Percentiles rank a stretch among this genome's conserved stretches.
These are phyloP conservation scores for Amborella trichopoda DNA, from an alignment of 164 flowering plant species.

Conservation along the genomic window DNA sequence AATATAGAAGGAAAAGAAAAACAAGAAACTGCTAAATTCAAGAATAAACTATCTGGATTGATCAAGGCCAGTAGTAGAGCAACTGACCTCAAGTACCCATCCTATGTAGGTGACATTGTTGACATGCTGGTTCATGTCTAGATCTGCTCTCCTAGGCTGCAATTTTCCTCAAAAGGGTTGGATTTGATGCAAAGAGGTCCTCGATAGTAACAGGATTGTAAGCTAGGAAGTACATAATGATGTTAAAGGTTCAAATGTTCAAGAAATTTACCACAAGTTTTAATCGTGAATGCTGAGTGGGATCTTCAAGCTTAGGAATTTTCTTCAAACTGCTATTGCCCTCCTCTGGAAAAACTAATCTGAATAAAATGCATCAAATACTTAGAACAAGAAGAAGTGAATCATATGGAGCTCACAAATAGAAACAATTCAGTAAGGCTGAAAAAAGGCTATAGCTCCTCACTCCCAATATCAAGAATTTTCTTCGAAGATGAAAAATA, in stretches of 20 bases:
- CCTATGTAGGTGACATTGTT: conserved; percentile 95
- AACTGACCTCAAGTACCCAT: conserved; percentile 90
- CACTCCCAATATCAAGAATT: too few species aligned
- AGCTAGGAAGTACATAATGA: not conserved
- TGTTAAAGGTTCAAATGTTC: not conserved
- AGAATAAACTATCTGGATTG: too few species aligned
- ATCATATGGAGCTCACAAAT: too few species aligned
- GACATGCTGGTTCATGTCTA: conserved; percentile 97
- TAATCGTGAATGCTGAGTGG: conserved; percentile 38
- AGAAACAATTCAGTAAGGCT: too few species aligned
- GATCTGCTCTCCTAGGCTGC: conserved; percentile 95
- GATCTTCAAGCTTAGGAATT: conserved; percentile 69
- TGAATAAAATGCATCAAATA: conserved; percentile 10
- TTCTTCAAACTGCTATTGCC: conserved; percentile 51
- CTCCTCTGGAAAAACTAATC: conserved; percentile 72
- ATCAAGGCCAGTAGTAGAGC: too few species aligned
- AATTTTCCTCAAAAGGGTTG: conserved; percentile 9
- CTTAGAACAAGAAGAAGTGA: not conserved
- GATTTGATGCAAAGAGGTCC: not conserved
- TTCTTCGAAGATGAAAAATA: too few species aligned
- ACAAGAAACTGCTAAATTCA: too few species aligned
- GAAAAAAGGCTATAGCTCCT: too few species aligned
- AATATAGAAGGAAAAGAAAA: too few species aligned
- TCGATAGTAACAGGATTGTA: not conserved
- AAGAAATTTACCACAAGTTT: conserved; percentile 51